Evolutionary conservation across 345 rosid species (phyloP), one percentile per base, ranked within the genome.

Genomic region (Pelargonium nanum): DNA sequence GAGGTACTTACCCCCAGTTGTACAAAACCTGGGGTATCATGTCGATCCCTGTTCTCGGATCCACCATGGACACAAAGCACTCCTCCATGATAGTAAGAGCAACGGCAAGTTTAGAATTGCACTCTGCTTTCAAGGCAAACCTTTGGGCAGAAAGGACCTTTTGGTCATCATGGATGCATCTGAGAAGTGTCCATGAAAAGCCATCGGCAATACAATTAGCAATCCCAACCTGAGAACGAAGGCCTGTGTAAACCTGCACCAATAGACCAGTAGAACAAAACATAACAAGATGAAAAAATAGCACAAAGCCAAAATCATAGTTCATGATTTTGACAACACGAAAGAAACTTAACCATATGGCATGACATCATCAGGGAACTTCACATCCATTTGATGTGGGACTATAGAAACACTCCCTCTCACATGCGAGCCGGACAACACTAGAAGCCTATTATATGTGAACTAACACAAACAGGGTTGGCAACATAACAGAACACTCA

Each of bases 11-110:
- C 98, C 92, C 84, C 96, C 96, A 85, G 73, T 85, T 88, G 74
- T 86, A 92, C 32, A 92, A 63, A 75, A 82, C 81, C 63, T 88
- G 96, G 60, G 98, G 93, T 78, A 88, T 78, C 98, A 92, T 88
- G 73, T 86, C 81, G 63, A 92, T 73, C 71, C 98, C 98, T 7
- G 98, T 92, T 76, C 95, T 85, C 55, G 91, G 76, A 79, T 92
- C 98, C 61, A 92, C 77, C 98, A 92, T 92, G 53, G 98, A 77
- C 73, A 75, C 86, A 82, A 92, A 92, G 75, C 93, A 83, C 72
- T 88, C 98, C 78, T 92, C 98, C 95, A 92, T 82, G 34, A 92
- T 81, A 45, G 95, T 79, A 68, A 92, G 87, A 68, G 90, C 86
- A 69, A 92, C 92, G 51, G 87, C 95, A 70, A 92, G 73, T 61